Conservation (phyloP, 345 rosid species). For the Linum usitatissimum region DNA sequence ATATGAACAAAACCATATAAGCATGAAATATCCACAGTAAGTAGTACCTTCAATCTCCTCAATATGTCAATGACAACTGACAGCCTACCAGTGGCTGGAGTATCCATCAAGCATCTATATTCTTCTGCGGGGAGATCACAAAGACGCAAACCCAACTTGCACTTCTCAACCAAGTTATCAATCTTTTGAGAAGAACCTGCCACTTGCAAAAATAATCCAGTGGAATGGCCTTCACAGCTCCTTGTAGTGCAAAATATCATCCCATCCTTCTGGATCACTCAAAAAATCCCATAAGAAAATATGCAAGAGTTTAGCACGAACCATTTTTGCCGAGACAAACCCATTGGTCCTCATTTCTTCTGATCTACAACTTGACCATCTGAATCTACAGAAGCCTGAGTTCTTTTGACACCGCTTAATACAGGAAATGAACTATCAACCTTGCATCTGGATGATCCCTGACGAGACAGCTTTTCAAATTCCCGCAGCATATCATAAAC, state of each 20-base stretch:
- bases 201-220: constrained; percentile 78
- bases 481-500: constrained; percentile 67
- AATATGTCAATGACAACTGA: constrained; percentile 70
- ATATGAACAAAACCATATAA: not conserved
- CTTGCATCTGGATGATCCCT: constrained; percentile 43
- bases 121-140: constrained; percentile 62
- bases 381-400: constrained; percentile 32
- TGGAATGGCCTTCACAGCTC: constrained; percentile 68
- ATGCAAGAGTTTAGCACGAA: constrained; percentile 77
- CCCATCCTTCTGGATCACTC: constrained; percentile 41
- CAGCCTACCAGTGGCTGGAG: constrained; percentile 72
- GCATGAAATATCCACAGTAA: constrained; percentile 8
- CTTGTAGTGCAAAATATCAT: constrained; percentile 56
- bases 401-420: constrained; percentile 61
- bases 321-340: constrained; percentile 88
- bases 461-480: constrained; percentile 69
- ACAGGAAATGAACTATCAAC: constrained; percentile 46
- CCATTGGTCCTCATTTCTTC: constrained; percentile 93
- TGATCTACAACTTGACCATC: constrained; percentile 39
- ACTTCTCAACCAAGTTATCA: constrained; percentile 66
- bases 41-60: constrained; percentile 71
- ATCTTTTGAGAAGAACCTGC: constrained; percentile 60
- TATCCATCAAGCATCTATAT: constrained; percentile 66
- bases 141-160: constrained; percentile 59
- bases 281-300: constrained; percentile 66